A percentile compares a stretch with the other conserved stretches of the same genome.
Conservation (phyloP, 306 rosid genomes). For the Corylus americana region DNA sequence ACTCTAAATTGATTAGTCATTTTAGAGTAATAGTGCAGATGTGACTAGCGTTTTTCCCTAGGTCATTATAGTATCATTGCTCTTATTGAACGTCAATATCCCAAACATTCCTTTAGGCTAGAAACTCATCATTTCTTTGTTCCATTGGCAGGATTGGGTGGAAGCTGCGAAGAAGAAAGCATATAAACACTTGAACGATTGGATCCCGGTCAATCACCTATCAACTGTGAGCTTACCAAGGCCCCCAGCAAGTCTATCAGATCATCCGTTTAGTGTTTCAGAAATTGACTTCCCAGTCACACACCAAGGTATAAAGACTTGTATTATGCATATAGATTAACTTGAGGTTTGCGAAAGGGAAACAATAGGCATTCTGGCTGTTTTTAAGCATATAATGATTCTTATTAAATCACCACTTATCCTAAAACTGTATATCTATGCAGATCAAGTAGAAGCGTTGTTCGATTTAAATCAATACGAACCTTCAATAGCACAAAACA, state of each 20-base stretch:
- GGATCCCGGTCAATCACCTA: constrained; percentile 29
- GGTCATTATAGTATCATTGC: not conserved
- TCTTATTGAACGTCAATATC: not conserved
- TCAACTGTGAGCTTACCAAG: constrained; percentile 11
- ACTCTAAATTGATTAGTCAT: too few species aligned
- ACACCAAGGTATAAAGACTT: constrained; percentile 38
- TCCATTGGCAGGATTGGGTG: constrained; percentile 40
- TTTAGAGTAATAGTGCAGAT: too few species aligned
- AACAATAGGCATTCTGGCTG: not conserved
- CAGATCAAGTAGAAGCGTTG: constrained; percentile 38
- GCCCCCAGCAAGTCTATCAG: constrained; percentile 21
- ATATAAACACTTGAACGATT: constrained; percentile 26
- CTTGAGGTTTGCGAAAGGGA: not conserved
- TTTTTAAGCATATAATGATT: too few species aligned
- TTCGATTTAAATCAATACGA: constrained; percentile 15
- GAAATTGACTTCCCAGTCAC: constrained; percentile 11
- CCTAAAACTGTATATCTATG: constrained; percentile 6
- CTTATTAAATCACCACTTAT: too few species aligned
- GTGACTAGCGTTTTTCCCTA: too few species aligned
- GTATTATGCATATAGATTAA: not conserved
- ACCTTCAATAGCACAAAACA: constrained; percentile 7
- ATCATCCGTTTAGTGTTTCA: constrained; percentile 21
- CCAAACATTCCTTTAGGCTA: not conserved
- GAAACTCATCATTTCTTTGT: constrained; percentile 14
- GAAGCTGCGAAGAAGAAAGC: constrained; percentile 43